A percentile compares a stretch with the other conserved stretches of the same genome.
Evolutionary conservation across 2,329 filamentous ascomycete genomes (phyloP).

Genomic region (Botrytis galanthina): DNA sequence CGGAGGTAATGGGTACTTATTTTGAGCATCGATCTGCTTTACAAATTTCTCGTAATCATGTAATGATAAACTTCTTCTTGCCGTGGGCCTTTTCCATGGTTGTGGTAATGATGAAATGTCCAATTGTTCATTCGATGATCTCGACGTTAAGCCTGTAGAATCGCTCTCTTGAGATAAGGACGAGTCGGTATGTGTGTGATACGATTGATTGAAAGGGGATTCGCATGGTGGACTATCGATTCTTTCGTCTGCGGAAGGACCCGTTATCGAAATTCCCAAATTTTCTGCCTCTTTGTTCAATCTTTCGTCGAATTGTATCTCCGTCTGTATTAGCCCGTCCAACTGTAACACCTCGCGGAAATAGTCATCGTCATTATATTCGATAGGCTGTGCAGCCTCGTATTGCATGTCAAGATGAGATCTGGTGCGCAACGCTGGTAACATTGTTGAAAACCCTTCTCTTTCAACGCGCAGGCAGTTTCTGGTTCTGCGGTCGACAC

Average conservation of each 20-base stretch:
- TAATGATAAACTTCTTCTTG: constrained; percentile 35
- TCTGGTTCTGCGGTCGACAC: constrained; percentile 14
- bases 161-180: constrained; percentile 32
- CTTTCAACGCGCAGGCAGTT: constrained; percentile 9
- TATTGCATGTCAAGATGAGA: constrained; percentile 21
- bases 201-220: constrained; percentile 29
- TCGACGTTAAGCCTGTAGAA: constrained; percentile 35
- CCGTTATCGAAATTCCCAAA: constrained; percentile 35
- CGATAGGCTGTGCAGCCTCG: constrained; percentile 14
- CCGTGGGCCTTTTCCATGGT: constrained; percentile 23
- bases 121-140: constrained; percentile 30
- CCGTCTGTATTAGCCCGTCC: constrained; percentile 29
- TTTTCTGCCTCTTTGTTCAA: constrained; percentile 33
- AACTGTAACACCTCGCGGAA: constrained; percentile 36
- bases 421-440: constrained; percentile 19
- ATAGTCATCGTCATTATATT: constrained; percentile 36
- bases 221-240: constrained; percentile 29
- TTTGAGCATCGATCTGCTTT: constrained; percentile 28
- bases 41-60: constrained; percentile 37
- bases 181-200: constrained; percentile 33
- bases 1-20: constrained; percentile 14
- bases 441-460: constrained; percentile 14
- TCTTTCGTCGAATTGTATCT: constrained; percentile 30
- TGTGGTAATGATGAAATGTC: constrained; percentile 12
- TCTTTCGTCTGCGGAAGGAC: constrained; percentile 22